Evolutionary conservation across 78 protist genomes (phyloP), one percentile per base, ranked within the genome.

Genomic region (Goniomonas avonlea): DNA sequence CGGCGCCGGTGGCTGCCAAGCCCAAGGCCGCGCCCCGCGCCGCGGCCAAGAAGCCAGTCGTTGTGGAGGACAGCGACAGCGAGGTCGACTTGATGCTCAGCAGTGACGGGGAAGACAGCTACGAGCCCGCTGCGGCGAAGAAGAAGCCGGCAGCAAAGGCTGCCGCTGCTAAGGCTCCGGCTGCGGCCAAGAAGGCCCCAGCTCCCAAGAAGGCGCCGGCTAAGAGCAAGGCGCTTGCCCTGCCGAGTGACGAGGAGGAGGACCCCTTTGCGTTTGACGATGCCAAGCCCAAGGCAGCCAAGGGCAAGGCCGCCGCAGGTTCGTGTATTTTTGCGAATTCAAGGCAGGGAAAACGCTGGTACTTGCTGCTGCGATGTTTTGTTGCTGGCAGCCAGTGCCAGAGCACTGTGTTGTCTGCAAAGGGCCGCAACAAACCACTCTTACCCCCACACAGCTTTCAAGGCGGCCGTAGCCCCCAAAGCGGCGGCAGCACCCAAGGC

Each of bases 131-230:
- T 23, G 20, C 3, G 15, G 18, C 39, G 15, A 32, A 32, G 50
- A 63, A 63, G 71, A 63, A 63, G 45, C 37, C 38, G 31, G 37
- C 39, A 23, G 71, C 71, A 2, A 63, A 63, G 71, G 35, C 34
- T 58, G 34, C 71, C 5, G 71, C 71, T 9, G 25, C 71, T 5
- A 8, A 8, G 32, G 69, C 63, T 56, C 13, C 63, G 23, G 37
- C 4, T 11, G 40, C 66, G 21, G 66, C 37, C 66, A 3, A 13
- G 25, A 45, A 45, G 53, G 53, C 9, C 25, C 53, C 53, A 17
- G 53, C 53, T 45, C 25, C 53, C 53, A 63, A 63, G 71, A 63
- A 63, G 71, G 25, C 11, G 71, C 29, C 71, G 11, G 25, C 39
- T 20, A 35, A 2, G 43, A n/a, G 29, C 47, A 63, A 63, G 47